These are phyloP conservation scores for Lachnellula suecica DNA, from an alignment of 2,329 filamentous ascomycete genomes.

Conservation along the genomic window DNA sequence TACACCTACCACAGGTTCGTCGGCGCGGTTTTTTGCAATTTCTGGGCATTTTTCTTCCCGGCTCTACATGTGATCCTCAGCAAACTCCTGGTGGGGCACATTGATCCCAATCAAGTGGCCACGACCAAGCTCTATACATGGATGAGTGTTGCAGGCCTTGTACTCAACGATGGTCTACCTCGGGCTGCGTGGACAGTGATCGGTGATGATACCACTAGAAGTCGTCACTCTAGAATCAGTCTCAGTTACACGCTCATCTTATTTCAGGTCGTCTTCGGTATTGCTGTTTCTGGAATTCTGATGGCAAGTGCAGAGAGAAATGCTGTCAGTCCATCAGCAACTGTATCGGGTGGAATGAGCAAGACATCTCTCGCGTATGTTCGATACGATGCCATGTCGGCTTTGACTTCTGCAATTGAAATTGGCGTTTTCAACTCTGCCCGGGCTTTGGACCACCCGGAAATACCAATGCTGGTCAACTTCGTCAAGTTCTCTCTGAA, in stretches of 20 bases:
- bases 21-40: constrained; percentile 49
- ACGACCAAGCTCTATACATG: constrained; percentile 70
- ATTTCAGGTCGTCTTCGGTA: constrained; percentile 56
- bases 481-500: constrained; percentile 63
- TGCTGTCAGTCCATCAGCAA: constrained; percentile 62
- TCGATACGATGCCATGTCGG: constrained; percentile 57
- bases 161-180: constrained; percentile 73
- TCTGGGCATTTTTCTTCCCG: constrained; percentile 61
- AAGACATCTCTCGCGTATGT: too few relatives aligned
- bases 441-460: constrained; percentile 65
- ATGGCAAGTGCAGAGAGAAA: constrained; percentile 49
- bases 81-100: constrained; percentile 72
- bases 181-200: constrained; percentile 68
- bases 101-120: constrained; percentile 60
- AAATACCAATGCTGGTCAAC: constrained; percentile 67
- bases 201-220: constrained; percentile 58
- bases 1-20: not conserved
- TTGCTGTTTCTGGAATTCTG: constrained; percentile 60
- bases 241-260: constrained; percentile 64
- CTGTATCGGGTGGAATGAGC: constrained; percentile 56
- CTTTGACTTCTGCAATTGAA: constrained; percentile 61
- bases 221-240: constrained; percentile 48
- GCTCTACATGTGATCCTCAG: constrained; percentile 66
- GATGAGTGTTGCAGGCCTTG: constrained; percentile 64
- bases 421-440: constrained; percentile 61